phyloP scores from a whole-genome alignment of 176 grass and related monocot genomes.

The Triticum timopheevii region DNA sequence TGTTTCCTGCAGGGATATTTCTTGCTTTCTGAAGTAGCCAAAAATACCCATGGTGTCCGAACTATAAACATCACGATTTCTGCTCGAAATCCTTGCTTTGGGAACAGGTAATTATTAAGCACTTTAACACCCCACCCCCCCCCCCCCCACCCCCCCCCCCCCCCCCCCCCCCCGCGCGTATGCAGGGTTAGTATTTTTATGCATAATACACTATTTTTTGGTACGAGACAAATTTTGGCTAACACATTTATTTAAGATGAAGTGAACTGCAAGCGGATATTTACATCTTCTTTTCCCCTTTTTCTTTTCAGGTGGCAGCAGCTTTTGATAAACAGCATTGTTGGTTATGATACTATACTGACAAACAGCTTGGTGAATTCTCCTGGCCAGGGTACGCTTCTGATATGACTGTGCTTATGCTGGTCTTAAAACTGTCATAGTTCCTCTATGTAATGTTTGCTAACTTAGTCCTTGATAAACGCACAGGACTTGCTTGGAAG shows the following conservation, averaged over 20 bases:
- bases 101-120: constrained; percentile 69
- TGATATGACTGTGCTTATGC: constrained; percentile 18
- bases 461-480: constrained; percentile 7
- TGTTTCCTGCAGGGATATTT: constrained; percentile 80
- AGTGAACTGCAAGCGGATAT: neutral
- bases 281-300: neutral
- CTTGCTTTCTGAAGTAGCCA: constrained; percentile 95
- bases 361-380: constrained; percentile 93
- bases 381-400: constrained; percentile 77
- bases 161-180: too few species aligned
- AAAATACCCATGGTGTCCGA: constrained; percentile 67
- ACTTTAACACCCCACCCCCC: too few species aligned
- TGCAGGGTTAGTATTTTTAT: too few species aligned
- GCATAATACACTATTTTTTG: neutral
- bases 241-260: neutral
- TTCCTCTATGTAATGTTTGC: neutral
- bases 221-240: neutral
- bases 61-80: constrained; percentile 90
- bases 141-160: too few species aligned
- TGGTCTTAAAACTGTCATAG: neutral
- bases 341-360: constrained; percentile 99
- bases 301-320: constrained; percentile 90
- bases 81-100: constrained; percentile 85
- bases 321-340: constrained; percentile 94
- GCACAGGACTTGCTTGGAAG: constrained; percentile 17